phyloP scores from a whole-genome alignment of 2,329 filamentous ascomycete genomes.

The Didymella glomerata region DNA sequence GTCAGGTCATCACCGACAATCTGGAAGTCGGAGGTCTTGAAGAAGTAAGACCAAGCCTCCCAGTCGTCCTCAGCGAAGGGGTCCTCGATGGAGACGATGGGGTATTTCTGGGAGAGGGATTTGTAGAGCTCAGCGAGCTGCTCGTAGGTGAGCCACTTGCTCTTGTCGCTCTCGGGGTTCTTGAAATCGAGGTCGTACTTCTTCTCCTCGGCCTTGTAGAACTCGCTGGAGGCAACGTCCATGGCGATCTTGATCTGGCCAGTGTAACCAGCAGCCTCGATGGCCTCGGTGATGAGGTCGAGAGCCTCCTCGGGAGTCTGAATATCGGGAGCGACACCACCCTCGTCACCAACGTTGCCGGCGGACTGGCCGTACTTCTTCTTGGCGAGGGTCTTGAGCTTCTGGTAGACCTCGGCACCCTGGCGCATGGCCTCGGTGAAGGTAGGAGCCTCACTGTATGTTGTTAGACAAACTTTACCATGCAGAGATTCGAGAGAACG shows the following conservation, averaged over 20 bases:
- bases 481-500: slow-evolving; percentile 25
- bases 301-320: slow-evolving; percentile 96
- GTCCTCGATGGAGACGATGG: slow-evolving; percentile 98
- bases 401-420: slow-evolving; percentile 97
- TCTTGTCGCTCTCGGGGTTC: slow-evolving; percentile 95
- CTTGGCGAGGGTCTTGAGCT: slow-evolving; percentile 95
- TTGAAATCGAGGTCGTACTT: slow-evolving; percentile 99
- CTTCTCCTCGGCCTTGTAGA: slow-evolving; percentile 96
- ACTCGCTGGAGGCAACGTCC: slow-evolving; percentile 99
- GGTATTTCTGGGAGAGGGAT: slow-evolving; percentile 89
- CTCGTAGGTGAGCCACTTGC: slow-evolving; percentile 99
- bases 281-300: slow-evolving; percentile 92
- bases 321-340: slow-evolving; percentile 99
- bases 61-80: slow-evolving; percentile 99
- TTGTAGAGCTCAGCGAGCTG: slow-evolving; percentile 93
- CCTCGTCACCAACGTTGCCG: slow-evolving; percentile 98
- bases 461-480: slow-evolving; percentile 27
- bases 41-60: slow-evolving; percentile 99
- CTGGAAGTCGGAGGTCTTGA: slow-evolving; percentile 98
- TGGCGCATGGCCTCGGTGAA: slow-evolving; percentile 97
- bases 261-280: slow-evolving; percentile 93
- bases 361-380: slow-evolving; percentile 99
- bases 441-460: slow-evolving; percentile 74
- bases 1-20: slow-evolving; percentile 98
- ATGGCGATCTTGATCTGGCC: slow-evolving; percentile 98